Conservation (phyloP, 148 eudicot genomes). For the Spergularia bocconei region DNA sequence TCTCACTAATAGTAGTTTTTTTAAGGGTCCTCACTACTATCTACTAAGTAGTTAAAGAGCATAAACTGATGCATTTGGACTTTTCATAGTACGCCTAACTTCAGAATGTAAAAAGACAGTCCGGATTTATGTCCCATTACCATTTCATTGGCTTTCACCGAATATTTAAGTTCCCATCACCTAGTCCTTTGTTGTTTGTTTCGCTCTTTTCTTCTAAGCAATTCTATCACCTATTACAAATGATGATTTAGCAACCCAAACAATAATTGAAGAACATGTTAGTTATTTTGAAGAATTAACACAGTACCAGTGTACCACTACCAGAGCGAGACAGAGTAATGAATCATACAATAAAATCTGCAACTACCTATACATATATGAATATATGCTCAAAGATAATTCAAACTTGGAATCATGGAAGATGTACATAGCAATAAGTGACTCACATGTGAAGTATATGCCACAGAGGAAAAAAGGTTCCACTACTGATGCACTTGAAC, state of each 20-base stretch:
- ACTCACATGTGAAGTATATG: constrained; percentile 40
- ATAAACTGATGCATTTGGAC: background rate
- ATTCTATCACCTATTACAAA: background rate
- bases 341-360: constrained; percentile 25
- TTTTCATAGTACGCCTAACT: background rate
- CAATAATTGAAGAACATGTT: background rate
- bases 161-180: too few species aligned
- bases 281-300: constrained; percentile 3
- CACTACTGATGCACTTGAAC: constrained; percentile 25
- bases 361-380: constrained; percentile 27
- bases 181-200: too few species aligned
- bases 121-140: background rate
- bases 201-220: background rate
- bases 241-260: background rate
- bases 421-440: constrained; percentile 33
- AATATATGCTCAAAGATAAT: background rate
- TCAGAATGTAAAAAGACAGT: background rate
- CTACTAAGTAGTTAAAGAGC: background rate
- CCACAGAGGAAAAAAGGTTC: constrained; percentile 27
- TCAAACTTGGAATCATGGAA: constrained; percentile 29
- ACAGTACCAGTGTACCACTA: background rate
- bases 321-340: background rate
- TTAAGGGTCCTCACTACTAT: too few species aligned
- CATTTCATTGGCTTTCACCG: background rate
- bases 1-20: background rate